Evolutionary conservation across 768 basidiomycete genomes (phyloP).

Genomic region (Leccinum longicurvipes): DNA sequence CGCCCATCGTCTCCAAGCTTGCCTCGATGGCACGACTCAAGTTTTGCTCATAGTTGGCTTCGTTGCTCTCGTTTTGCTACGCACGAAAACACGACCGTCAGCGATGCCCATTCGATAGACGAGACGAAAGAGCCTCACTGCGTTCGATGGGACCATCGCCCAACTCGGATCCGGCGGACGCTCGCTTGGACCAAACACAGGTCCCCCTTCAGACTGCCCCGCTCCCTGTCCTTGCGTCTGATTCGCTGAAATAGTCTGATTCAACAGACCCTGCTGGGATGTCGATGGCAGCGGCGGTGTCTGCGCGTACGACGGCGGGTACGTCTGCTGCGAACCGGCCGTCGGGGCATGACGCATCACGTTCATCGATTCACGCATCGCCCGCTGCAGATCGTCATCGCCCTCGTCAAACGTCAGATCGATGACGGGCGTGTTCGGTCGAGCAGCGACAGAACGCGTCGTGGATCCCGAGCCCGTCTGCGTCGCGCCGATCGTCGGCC

Average conservation of each 20-base stretch:
- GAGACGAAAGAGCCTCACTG: slow-evolving; percentile 35
- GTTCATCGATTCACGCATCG: slow-evolving; percentile 53
- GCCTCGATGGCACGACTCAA: slow-evolving; percentile 71
- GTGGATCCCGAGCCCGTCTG: not conserved
- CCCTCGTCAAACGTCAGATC: slow-evolving; percentile 63
- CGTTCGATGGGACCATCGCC: slow-evolving; percentile 68
- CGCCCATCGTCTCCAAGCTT: slow-evolving; percentile 52
- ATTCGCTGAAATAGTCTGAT: not conserved
- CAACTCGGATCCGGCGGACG: slow-evolving; percentile 63
- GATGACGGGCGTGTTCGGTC: slow-evolving; percentile 39
- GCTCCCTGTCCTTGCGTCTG: not conserved
- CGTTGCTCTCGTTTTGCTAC: slow-evolving; percentile 33
- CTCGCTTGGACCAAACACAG: slow-evolving; percentile 56
- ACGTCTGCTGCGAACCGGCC: slow-evolving; percentile 25
- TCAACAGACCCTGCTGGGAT: not conserved
- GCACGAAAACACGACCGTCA: not conserved
- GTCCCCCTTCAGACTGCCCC: slow-evolving; percentile 30
- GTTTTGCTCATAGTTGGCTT: slow-evolving; percentile 56
- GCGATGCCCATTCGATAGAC: not conserved
- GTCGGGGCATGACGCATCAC: slow-evolving; percentile 13
- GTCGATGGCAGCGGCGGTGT: slow-evolving; percentile 6
- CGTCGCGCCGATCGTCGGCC: not conserved
- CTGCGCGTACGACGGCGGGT: slow-evolving; percentile 12
- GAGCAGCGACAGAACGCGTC: slow-evolving; percentile 1
- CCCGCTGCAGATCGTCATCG: slow-evolving; percentile 46